These are phyloP conservation scores for Ceratocystis harringtonii DNA, from an alignment of 2,329 filamentous ascomycete genomes.

Conservation along the genomic window DNA sequence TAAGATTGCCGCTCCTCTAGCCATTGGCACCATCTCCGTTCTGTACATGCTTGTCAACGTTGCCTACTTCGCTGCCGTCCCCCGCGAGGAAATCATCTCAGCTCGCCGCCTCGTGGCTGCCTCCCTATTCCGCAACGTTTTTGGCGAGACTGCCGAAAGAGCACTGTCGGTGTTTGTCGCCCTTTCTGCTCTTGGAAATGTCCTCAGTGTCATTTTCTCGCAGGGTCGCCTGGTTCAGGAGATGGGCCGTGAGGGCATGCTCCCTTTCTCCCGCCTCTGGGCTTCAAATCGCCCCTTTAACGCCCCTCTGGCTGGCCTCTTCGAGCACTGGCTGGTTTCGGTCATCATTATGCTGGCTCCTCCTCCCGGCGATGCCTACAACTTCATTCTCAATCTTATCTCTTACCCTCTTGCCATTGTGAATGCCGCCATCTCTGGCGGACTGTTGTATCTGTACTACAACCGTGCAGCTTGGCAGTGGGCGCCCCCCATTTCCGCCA, in stretches of 20 bases:
- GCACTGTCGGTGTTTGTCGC: constrained; percentile 51
- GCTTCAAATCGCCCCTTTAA: constrained; percentile 50
- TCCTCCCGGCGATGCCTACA: constrained; percentile 52
- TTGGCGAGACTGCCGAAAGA: constrained; percentile 38
- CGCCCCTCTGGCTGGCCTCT: constrained; percentile 44
- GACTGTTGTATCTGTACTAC: constrained; percentile 38
- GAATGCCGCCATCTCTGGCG: constrained; percentile 39
- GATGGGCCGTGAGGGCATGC: constrained; percentile 49
- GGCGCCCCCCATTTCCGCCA: constrained; percentile 40
- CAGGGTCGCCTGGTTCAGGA: constrained; percentile 52
- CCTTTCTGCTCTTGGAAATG: constrained; percentile 52
- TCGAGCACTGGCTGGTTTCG: constrained; percentile 49
- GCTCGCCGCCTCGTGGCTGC: constrained; percentile 39
- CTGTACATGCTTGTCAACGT: constrained; percentile 55
- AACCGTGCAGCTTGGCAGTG: constrained; percentile 34
- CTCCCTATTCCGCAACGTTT: constrained; percentile 41
- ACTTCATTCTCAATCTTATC: constrained; percentile 48
- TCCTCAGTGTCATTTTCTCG: constrained; percentile 52
- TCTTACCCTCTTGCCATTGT: constrained; percentile 47
- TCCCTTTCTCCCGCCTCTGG: constrained; percentile 48
- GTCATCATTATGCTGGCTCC: constrained; percentile 52
- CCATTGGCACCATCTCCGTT: constrained; percentile 41
- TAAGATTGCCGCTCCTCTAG: constrained; percentile 48
- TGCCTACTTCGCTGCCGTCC: constrained; percentile 47
- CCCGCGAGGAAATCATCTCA: constrained; percentile 37